These are phyloP conservation scores for Exophiala spinifera DNA, from an alignment of 2,329 filamentous ascomycete genomes.

Conservation along the genomic window DNA sequence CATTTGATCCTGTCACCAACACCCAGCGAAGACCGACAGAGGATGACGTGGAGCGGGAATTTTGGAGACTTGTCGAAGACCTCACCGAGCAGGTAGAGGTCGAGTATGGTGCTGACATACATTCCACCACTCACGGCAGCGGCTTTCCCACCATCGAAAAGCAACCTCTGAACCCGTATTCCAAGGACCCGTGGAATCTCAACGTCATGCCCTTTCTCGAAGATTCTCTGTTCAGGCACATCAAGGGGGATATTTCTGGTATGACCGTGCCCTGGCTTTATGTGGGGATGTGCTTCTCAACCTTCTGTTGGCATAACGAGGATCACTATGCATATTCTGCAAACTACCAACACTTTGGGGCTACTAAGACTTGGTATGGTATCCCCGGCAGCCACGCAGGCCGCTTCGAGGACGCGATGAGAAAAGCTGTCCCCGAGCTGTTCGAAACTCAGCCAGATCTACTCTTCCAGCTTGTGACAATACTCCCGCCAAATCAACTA, in stretches of 20 bases:
- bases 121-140: conserved; percentile 95
- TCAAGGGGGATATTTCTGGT: conserved; percentile 96
- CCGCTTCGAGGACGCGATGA: conserved; percentile 94
- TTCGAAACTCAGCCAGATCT: conserved; percentile 97
- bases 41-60: conserved; percentile 93
- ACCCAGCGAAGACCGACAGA: conserved; percentile 79
- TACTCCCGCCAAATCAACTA: conserved; percentile 88
- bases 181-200: conserved; percentile 91
- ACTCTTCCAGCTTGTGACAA: conserved; percentile 93
- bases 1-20: conserved; percentile 78
- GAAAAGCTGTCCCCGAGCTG: conserved; percentile 87
- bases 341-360: conserved; percentile 97
- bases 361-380: conserved; percentile 98
- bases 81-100: conserved; percentile 95
- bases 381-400: conserved; percentile 91
- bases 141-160: conserved; percentile 94
- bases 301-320: conserved; percentile 99
- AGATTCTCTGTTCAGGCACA: conserved; percentile 91
- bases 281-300: conserved; percentile 99
- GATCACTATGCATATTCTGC: conserved; percentile 97
- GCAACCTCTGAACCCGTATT: conserved; percentile 80
- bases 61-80: conserved; percentile 92
- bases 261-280: conserved; percentile 99
- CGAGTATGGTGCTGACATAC: conserved; percentile 96
- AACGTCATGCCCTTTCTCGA: conserved; percentile 87